A percentile compares a stretch with the other conserved stretches of the same genome.
Conservation (phyloP, 225 moss, liverwort and hornwort genomes). For the Physcomitrium patens region DNA sequence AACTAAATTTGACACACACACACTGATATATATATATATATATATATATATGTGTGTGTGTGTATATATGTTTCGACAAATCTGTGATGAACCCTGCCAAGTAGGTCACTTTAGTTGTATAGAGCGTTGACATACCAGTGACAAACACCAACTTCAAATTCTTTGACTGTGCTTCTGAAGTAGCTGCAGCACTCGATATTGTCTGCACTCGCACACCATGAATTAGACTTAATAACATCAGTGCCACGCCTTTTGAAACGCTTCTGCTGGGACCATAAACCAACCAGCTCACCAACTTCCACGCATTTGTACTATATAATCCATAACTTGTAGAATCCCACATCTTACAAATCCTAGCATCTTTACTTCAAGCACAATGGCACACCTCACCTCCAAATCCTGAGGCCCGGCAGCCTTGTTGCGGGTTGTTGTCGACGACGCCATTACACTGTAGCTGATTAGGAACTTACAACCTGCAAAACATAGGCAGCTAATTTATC, state of each 20-base stretch:
- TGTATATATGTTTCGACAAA: background rate
- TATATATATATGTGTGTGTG: no score
- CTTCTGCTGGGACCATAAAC: no score
- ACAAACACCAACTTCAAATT: constrained; percentile 62
- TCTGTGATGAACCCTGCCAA: no score
- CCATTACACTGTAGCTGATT: constrained; percentile 33
- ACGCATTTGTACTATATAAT: background rate
- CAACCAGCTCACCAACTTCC: no score
- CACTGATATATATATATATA: no score
- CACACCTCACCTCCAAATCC: constrained; percentile 40
- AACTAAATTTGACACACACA: no score
- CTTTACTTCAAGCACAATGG: background rate
- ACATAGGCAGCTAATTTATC: background rate
- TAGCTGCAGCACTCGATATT: constrained; percentile 34
- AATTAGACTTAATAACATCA: no score
- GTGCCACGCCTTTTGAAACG: no score
- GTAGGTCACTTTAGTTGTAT: background rate
- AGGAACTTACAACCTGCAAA: constrained; percentile 37
- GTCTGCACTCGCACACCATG: constrained; percentile 32
- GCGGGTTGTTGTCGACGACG: constrained; percentile 37
- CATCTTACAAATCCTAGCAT: background rate
- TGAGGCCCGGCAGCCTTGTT: constrained; percentile 47
- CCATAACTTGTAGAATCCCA: background rate
- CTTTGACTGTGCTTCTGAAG: constrained; percentile 49
- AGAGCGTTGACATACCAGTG: constrained; percentile 29